Evolutionary conservation across 371 early-diverging fungal genomes (phyloP).

Genomic region (Mucor indicus): DNA sequence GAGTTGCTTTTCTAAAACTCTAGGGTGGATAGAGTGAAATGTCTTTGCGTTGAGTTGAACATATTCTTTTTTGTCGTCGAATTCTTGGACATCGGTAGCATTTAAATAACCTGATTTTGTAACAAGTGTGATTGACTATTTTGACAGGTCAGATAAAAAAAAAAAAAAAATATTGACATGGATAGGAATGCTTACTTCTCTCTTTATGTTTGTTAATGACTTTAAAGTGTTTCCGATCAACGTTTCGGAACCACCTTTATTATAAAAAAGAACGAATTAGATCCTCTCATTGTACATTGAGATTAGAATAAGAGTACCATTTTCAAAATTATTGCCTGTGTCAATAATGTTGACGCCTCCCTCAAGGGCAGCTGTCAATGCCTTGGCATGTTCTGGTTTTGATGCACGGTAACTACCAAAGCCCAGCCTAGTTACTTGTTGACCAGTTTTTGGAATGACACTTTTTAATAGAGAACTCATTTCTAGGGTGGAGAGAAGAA

Average conservation of each 20-base stretch:
- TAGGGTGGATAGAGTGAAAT: conserved; percentile 67
- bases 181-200: conserved; percentile 29
- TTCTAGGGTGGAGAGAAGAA: background rate
- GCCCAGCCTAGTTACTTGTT: conserved; percentile 56
- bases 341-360: conserved; percentile 74
- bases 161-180: background rate
- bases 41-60: conserved; percentile 52
- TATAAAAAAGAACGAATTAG: no score
- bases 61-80: conserved; percentile 31
- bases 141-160: no score
- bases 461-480: conserved; percentile 5
- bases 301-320: conserved; percentile 38
- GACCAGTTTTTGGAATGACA: conserved; percentile 24
- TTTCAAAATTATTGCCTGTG: conserved; percentile 72
- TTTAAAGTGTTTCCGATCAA: conserved; percentile 57
- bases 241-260: conserved; percentile 54
- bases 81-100: conserved; percentile 14
- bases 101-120: conserved; percentile 73
- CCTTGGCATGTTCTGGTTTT: conserved; percentile 38
- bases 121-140: conserved; percentile 56
- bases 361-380: conserved; percentile 53
- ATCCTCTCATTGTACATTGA: conserved; percentile 1
- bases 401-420: conserved; percentile 62
- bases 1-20: conserved; percentile 59
- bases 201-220: conserved; percentile 26